Percentiles rank a stretch among this genome's conserved stretches.
Evolutionary conservation across 805 yeast species (phyloP).

Genomic region (Zygoascus flipseniorum): DNA sequence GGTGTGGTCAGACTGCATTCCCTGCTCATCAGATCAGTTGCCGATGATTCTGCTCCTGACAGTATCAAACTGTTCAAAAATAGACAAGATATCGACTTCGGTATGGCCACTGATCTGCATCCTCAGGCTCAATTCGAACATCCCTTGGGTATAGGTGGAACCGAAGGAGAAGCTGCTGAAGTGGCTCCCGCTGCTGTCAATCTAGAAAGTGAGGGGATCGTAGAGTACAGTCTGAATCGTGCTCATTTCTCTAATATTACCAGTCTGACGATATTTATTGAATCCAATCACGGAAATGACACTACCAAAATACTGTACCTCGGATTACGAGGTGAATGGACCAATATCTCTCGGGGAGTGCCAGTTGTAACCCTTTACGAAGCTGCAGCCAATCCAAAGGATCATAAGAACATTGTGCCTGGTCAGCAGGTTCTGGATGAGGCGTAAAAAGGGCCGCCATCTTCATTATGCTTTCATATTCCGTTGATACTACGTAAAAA

Average conservation of each 20-base stretch:
- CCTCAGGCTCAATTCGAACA: slow-evolving; percentile 49
- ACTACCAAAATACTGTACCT: slow-evolving; percentile 53
- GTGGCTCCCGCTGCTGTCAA: slow-evolving; percentile 2
- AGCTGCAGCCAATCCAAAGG: slow-evolving; percentile 87
- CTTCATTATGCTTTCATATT: background rate
- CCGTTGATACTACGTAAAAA: too few species aligned
- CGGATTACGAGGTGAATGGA: slow-evolving; percentile 63
- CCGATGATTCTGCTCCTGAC: slow-evolving; percentile 58
- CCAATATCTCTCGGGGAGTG: slow-evolving; percentile 38
- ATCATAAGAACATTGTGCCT: slow-evolving; percentile 45
- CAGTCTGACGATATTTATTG: slow-evolving; percentile 58
- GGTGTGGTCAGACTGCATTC: slow-evolving; percentile 69
- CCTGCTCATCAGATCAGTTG: slow-evolving; percentile 57
- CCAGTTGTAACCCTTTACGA: slow-evolving; percentile 79
- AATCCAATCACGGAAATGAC: slow-evolving; percentile 55
- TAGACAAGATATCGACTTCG: slow-evolving; percentile 62
- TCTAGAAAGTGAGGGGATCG: slow-evolving; percentile 44
- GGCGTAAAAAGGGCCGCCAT: background rate
- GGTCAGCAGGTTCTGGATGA: slow-evolving; percentile 12
- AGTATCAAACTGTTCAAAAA: slow-evolving; percentile 67
- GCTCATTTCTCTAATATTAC: slow-evolving; percentile 62
- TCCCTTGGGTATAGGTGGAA: slow-evolving; percentile 44
- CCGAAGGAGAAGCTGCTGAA: slow-evolving; percentile 24
- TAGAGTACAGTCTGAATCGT: slow-evolving; percentile 76
- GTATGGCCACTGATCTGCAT: slow-evolving; percentile 40